Base-by-base conservation (phyloP, 108 stramenopile species). In the Cyclotella sp. region DNA sequence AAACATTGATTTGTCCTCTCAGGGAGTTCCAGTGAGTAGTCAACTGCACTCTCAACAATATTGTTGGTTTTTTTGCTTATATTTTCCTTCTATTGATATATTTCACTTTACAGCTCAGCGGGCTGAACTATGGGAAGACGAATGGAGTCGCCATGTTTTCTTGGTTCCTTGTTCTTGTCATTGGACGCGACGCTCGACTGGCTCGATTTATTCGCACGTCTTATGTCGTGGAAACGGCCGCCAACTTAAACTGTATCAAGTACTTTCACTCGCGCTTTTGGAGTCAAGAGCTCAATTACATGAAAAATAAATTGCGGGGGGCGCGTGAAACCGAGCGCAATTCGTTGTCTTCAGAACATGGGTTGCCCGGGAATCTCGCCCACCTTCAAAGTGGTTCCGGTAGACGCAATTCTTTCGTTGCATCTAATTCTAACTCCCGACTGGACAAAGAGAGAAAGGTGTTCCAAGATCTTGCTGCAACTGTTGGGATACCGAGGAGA, bases 141-240 rank as follows among this genome's bases (percentile, higher is more conserved):
- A 13, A 57, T 42, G 39, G 51, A 55, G 24, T 29, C 29, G 60
- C 29, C 13, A 21, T 40, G n/a, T 39, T 54, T 1, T 26, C 39
- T 66, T 63, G 72, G 13, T 60, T 67, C 27, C 28, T 94, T 10
- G 18, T 90, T 44, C 61, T 90, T 9, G 79, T 74, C 4, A 82
- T 93, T 57, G 80, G 79, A 12, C 82, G 89, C 9, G 84, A 84
- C 9, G 79, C 77, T 13, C 85, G 91, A 12, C 63, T 91, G 52
- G 88, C 86, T 19, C 85, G 94, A 40, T 91, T 90, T 63, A 87
- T 95, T 66, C 84, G 83, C 60, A 80, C 87, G 27, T 71, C 82
- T 16, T 84, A 77, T 0, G 72, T 89, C n/a, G 74, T 91, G 18
- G 70, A 78, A 46, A 41, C 49, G 41, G 69, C 55, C n/a, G 55